These are phyloP conservation scores for Solanum chacoense DNA, from an alignment of 305 asterid genomes.

Conservation along the genomic window DNA sequence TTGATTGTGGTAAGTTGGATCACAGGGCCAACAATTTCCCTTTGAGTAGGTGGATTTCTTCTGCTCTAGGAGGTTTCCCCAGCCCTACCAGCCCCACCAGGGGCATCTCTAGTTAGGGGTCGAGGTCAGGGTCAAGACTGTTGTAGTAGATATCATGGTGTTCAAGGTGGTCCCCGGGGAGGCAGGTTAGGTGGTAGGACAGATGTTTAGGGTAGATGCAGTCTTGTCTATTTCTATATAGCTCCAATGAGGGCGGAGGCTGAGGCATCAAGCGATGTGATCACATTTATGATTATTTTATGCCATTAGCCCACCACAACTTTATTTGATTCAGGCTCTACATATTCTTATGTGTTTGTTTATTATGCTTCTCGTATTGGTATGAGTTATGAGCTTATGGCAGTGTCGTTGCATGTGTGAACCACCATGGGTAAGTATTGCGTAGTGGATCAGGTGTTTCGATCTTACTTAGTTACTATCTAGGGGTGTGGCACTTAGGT, in stretches of 20 bases:
- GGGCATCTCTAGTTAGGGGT: not conserved
- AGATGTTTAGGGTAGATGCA: not conserved
- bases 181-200: not conserved
- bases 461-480: not conserved
- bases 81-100: not conserved
- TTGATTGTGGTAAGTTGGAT: not conserved
- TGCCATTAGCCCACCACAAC: not conserved
- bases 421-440: not conserved
- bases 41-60: not conserved
- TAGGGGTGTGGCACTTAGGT: not conserved
- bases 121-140: not conserved
- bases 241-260: not conserved
- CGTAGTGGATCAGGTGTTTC: not conserved
- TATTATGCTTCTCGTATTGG: not conserved
- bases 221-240: not conserved
- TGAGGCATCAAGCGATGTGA: not conserved
- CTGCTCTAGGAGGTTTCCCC: not conserved
- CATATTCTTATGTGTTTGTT: not conserved
- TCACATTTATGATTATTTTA: not conserved
- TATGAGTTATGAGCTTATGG: not conserved
- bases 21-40: not conserved
- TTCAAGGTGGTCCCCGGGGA: not conserved
- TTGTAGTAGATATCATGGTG: not conserved
- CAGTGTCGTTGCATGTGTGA: not conserved
- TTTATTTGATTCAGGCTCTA: not conserved